Percentiles rank a stretch among this genome's conserved stretches.
Conservation (phyloP, 441 rosid species). For the Populus hybrid region DNA sequence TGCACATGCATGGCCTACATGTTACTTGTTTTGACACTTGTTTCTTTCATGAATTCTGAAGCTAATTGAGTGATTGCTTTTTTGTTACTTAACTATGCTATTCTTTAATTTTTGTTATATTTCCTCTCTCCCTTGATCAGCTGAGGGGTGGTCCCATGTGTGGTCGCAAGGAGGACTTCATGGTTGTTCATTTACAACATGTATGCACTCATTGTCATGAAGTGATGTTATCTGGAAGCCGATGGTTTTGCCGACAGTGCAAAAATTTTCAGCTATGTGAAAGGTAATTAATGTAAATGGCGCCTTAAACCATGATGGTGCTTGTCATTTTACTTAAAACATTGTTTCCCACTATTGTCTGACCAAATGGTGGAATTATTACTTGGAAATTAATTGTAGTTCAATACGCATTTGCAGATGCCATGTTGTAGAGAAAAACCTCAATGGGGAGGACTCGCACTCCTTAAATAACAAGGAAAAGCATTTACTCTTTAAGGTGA, state of each 20-base stretch:
- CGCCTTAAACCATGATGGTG: not conserved
- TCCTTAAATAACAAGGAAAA: slow-evolving; percentile 34
- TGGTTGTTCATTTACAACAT: slow-evolving; percentile 55
- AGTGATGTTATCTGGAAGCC: slow-evolving; percentile 45
- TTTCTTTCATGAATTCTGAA: not conserved
- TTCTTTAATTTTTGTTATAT: slow-evolving; percentile 9
- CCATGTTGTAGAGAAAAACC: slow-evolving; percentile 35
- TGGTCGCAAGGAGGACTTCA: slow-evolving; percentile 53
- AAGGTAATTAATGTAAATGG: slow-evolving; percentile 30
- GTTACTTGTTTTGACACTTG: not conserved
- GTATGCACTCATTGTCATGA: slow-evolving; percentile 53
- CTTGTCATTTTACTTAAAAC: not conserved
- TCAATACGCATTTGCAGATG: slow-evolving; percentile 43
- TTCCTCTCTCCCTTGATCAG: slow-evolving; percentile 29
- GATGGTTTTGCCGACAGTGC: slow-evolving; percentile 65
- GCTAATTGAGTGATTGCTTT: not conserved
- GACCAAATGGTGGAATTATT: not conserved
- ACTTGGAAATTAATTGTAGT: not conserved
- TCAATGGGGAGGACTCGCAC: slow-evolving; percentile 32
- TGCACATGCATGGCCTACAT: not conserved
- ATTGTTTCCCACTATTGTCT: not conserved
- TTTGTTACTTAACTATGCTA: not conserved
- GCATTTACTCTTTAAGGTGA: slow-evolving; percentile 36
- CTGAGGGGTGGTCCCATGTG: slow-evolving; percentile 41
- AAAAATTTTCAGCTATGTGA: slow-evolving; percentile 58